phyloP scores from a whole-genome alignment of 1,284 basidiomycete species.

The Rhodotorula sp. region DNA sequence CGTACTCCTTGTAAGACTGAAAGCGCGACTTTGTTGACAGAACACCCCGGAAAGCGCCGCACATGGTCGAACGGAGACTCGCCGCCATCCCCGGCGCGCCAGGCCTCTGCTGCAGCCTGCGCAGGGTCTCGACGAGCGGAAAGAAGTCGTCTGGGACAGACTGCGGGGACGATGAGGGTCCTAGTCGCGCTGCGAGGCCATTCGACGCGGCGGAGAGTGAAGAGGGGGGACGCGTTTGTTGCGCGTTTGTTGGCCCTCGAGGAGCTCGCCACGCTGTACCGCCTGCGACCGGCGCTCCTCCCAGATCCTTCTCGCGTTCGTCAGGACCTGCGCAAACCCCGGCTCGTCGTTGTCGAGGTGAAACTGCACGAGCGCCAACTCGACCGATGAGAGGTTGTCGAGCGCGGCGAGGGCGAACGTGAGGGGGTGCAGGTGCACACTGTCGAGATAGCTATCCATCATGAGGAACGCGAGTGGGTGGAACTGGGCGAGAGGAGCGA shows the following conservation, averaged over 20 bases:
- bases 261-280: not conserved
- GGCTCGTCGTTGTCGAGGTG: conserved; percentile 21
- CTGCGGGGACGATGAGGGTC: not conserved
- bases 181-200: not conserved
- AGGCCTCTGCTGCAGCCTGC: not conserved
- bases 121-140: conserved; percentile 6
- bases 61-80: not conserved
- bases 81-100: not conserved
- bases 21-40: no score
- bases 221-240: not conserved
- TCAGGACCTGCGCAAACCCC: not conserved
- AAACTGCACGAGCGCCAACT: conserved; percentile 6
- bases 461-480: no score
- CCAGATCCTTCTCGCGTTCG: not conserved
- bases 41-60: not conserved
- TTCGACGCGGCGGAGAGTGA: not conserved
- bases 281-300: not conserved
- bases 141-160: not conserved
- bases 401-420: conserved; percentile 1
- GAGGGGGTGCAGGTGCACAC: conserved; percentile 10
- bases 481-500: no score
- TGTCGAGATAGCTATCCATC: not conserved
- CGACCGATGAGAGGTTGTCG: conserved; percentile 3
- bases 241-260: not conserved
- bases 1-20: no score